Conservation (phyloP, 2,329 filamentous ascomycete species). For the Zymoseptoria brevis region DNA sequence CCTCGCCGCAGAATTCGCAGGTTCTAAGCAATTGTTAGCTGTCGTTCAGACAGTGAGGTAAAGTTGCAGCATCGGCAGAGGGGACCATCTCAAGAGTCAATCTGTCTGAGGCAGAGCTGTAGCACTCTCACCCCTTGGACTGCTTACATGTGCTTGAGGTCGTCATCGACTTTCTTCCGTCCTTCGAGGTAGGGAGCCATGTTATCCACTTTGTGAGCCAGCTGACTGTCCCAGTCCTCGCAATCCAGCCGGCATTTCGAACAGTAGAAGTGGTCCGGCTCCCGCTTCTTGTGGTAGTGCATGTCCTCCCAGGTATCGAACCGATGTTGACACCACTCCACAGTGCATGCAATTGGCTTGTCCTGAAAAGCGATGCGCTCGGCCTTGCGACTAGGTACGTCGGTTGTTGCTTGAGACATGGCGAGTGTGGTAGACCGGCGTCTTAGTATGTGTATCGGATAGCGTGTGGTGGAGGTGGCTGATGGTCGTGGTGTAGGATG, state of each 20-base stretch:
- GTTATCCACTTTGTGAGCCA: constrained; percentile 27
- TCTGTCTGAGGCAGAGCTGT: neutral
- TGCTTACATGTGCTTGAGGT: constrained; percentile 34
- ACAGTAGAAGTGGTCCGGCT: constrained; percentile 39
- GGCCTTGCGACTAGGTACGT: neutral
- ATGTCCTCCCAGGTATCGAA: constrained; percentile 43
- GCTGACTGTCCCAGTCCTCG: constrained; percentile 25
- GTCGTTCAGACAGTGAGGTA: neutral
- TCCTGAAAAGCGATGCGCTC: constrained; percentile 4
- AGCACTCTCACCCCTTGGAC: constrained; percentile 16
- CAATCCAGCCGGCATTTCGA: constrained; percentile 35
- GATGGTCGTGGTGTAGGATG: neutral
- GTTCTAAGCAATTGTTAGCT: neutral
- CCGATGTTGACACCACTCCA: constrained; percentile 39
- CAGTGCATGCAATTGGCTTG: constrained; percentile 30
- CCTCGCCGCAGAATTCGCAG: constrained; percentile 50
- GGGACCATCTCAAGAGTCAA: too few relatives aligned
- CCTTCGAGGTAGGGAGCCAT: constrained; percentile 25
- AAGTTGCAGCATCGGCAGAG: too few relatives aligned
- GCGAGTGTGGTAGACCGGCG: too few relatives aligned
- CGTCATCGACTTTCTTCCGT: constrained; percentile 10
- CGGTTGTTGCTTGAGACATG: neutral
- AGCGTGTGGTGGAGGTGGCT: neutral
- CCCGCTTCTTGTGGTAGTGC: constrained; percentile 43
- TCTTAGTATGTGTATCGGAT: neutral